Percentiles rank a stretch among this genome's conserved stretches.
These are phyloP conservation scores for Leccinum boreale DNA, from an alignment of 768 basidiomycete species.

Conservation along the genomic window DNA sequence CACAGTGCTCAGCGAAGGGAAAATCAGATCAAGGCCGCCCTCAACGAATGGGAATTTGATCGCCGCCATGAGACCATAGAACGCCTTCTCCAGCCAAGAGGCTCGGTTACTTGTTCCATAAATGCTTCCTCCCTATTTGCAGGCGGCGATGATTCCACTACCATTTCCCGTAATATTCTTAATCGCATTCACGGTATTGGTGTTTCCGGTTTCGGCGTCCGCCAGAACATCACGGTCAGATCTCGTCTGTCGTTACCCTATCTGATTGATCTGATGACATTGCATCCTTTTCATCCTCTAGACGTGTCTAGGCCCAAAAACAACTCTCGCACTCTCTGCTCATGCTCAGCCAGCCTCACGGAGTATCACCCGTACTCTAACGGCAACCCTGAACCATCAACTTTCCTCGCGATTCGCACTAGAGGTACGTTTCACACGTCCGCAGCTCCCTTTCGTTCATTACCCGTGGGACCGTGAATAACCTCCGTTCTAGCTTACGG, in stretches of 20 bases:
- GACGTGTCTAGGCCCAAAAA: slow-evolving; percentile 48
- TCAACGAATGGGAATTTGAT: slow-evolving; percentile 40
- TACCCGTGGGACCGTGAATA: slow-evolving; percentile 10
- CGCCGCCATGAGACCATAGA: slow-evolving; percentile 37
- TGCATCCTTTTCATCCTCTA: slow-evolving; percentile 27
- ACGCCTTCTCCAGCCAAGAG: slow-evolving; percentile 42
- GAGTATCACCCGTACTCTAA: slow-evolving; percentile 40
- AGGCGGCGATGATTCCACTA: slow-evolving; percentile 28
- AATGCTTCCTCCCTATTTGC: slow-evolving; percentile 50
- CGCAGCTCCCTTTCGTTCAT: slow-evolving; percentile 8
- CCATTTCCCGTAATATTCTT: slow-evolving; percentile 26
- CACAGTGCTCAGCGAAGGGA: slow-evolving; percentile 21
- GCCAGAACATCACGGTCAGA: slow-evolving; percentile 45
- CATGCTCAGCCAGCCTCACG: slow-evolving; percentile 30
- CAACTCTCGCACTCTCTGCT: slow-evolving; percentile 39
- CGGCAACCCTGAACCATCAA: slow-evolving; percentile 74
- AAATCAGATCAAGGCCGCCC: slow-evolving; percentile 45
- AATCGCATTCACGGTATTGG: slow-evolving; percentile 37
- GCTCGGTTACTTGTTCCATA: slow-evolving; percentile 42
- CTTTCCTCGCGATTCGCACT: slow-evolving; percentile 60
- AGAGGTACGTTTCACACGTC: slow-evolving; percentile 36
- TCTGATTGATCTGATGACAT: slow-evolving; percentile 21
- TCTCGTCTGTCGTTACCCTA: slow-evolving; percentile 8
- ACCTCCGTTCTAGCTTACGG: slow-evolving; percentile 34
- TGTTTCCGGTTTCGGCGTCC: slow-evolving; percentile 35